Conservation (phyloP, 2,329 filamentous ascomycete genomes). For the Colletotrichum abscissum region DNA sequence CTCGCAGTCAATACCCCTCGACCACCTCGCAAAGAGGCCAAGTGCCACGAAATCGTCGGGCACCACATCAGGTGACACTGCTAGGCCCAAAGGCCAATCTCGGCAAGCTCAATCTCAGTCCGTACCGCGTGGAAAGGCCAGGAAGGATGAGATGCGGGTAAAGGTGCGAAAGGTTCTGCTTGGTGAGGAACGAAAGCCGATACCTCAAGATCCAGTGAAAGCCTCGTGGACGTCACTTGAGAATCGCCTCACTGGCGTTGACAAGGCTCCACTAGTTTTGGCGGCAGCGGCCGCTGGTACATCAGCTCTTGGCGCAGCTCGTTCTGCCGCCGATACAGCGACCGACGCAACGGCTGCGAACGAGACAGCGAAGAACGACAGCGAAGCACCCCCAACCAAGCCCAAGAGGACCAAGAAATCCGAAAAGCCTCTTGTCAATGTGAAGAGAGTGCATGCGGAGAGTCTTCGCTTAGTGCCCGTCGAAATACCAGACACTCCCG, state of each 20-base stretch:
- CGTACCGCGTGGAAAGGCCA: no score
- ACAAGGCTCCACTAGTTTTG: neutral
- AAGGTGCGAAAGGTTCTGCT: neutral
- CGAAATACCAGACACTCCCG: constrained; percentile 43
- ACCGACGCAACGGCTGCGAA: neutral
- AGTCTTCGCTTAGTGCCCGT: constrained; percentile 46
- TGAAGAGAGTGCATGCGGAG: constrained; percentile 3
- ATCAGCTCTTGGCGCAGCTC: neutral
- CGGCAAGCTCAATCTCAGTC: no score
- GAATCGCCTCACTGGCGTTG: neutral
- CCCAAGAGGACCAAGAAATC: neutral
- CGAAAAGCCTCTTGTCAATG: constrained; percentile 1
- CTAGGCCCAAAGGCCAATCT: neutral
- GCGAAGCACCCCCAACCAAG: neutral
- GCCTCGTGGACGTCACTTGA: constrained; percentile 7
- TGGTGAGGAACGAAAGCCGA: neutral
- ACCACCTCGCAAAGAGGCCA: constrained; percentile 28
- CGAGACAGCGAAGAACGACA: neutral
- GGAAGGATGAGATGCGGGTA: no score
- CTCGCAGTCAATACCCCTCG: constrained; percentile 39
- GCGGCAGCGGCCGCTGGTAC: neutral
- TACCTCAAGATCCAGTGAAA: neutral
- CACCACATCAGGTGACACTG: neutral
- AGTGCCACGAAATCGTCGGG: constrained; percentile 1
- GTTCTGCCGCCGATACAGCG: neutral